Conservation (phyloP, 73 alveolate species). For the Effrenium voratum region DNA sequence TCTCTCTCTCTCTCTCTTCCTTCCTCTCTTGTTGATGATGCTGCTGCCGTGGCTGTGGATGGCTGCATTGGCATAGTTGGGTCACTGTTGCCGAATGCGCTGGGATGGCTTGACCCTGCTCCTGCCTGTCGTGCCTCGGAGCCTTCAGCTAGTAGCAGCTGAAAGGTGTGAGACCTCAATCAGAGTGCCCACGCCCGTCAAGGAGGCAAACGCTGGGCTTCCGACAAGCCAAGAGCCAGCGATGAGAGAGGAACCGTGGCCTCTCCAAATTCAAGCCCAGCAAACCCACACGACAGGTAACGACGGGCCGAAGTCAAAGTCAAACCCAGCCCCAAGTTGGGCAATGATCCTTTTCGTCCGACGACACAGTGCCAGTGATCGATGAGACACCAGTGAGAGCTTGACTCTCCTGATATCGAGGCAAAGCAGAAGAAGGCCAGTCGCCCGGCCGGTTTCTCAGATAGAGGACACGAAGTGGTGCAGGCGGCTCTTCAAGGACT, state of each 20-base stretch:
- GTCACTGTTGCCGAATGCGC: too few relatives aligned
- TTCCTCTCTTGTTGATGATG: too few relatives aligned
- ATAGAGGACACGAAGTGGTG: slow-evolving; percentile 77
- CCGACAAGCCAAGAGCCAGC: slow-evolving; percentile 35
- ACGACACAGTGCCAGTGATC: neutral
- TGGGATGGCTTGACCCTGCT: neutral
- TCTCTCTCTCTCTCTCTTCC: too few relatives aligned
- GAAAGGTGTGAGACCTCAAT: slow-evolving; percentile 66
- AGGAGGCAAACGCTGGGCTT: neutral
- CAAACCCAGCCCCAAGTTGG: too few relatives aligned
- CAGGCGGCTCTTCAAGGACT: slow-evolving; percentile 85
- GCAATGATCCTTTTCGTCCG: too few relatives aligned
- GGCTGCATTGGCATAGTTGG: too few relatives aligned
- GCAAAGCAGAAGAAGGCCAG: neutral
- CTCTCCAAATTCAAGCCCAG: too few relatives aligned
- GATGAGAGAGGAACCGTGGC: slow-evolving; percentile 43
- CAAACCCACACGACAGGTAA: too few relatives aligned
- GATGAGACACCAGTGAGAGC: slow-evolving; percentile 11
- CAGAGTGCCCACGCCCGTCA: too few relatives aligned
- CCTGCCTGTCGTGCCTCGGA: slow-evolving; percentile 35
- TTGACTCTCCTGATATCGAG: slow-evolving; percentile 15
- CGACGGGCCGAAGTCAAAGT: too few relatives aligned
- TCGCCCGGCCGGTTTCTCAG: neutral
- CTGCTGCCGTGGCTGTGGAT: too few relatives aligned
- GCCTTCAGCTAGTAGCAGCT: slow-evolving; percentile 20